Percentiles rank a stretch among this genome's conserved stretches.
phyloP scores from a whole-genome alignment of 768 basidiomycete genomes.

The Lentinus tigrinus region DNA sequence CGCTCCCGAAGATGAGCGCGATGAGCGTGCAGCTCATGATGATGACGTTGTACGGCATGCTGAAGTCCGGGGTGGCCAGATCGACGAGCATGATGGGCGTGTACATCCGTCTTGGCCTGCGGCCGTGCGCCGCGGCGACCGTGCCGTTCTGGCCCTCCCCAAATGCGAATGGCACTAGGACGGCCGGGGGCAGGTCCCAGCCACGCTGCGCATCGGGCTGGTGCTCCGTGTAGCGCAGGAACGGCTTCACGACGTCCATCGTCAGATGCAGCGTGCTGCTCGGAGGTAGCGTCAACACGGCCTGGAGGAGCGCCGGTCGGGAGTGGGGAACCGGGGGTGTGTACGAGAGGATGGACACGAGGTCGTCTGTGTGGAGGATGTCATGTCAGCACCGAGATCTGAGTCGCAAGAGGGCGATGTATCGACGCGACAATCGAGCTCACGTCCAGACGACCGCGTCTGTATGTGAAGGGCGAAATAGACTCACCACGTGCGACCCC shows the following conservation, averaged over 20 bases:
- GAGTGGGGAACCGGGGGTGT: conserved; percentile 62
- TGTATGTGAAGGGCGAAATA: not conserved
- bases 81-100: conserved; percentile 82
- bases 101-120: conserved; percentile 53
- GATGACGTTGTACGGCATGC: conserved; percentile 99
- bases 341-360: conserved; percentile 68
- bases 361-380: conserved; percentile 44
- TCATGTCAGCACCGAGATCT: not conserved
- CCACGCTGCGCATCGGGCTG: conserved; percentile 94
- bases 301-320: conserved; percentile 79
- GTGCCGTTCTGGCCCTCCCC: conserved; percentile 5
- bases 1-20: conserved; percentile 88
- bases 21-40: conserved; percentile 92
- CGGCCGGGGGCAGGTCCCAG: conserved; percentile 88
- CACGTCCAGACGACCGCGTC: not conserved
- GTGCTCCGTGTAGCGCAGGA: conserved; percentile 92
- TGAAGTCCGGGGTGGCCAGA: conserved; percentile 98
- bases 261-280: conserved; percentile 59
- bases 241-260: conserved; percentile 78
- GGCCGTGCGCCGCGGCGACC: not conserved
- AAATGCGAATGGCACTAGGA: conserved; percentile 50
- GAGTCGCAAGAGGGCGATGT: not conserved
- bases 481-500: conserved; percentile 47
- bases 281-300: conserved; percentile 68
- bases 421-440: not conserved